These are phyloP conservation scores for Antarctomyces pellizariae DNA, from an alignment of 495 filamentous ascomycete species.

Conservation along the genomic window DNA sequence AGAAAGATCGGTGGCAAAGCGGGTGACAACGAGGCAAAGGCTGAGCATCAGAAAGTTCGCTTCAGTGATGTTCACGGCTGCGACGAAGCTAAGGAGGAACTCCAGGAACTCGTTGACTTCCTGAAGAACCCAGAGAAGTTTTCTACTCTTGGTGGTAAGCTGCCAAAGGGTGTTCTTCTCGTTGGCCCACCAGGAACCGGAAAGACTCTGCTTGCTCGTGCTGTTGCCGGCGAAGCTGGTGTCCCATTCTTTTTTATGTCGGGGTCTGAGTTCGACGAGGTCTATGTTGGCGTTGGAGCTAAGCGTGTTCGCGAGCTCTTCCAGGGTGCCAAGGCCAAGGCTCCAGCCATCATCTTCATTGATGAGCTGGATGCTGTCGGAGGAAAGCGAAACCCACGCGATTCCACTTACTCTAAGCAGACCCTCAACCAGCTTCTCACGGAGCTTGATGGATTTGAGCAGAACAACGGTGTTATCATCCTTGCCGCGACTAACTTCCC, in stretches of 20 bases:
- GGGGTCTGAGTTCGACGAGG: conserved; percentile 92
- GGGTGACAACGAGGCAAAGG: conserved; percentile 58
- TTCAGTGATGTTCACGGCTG: conserved; percentile 94
- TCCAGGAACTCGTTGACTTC: conserved; percentile 93
- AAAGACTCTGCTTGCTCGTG: conserved; percentile 91
- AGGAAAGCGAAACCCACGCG: conserved; percentile 75
- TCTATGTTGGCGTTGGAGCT: conserved; percentile 93
- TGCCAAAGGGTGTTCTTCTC: conserved; percentile 88
- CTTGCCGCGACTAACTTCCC: conserved; percentile 93
- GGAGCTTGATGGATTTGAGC: conserved; percentile 93
- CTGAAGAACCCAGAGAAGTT: conserved; percentile 79
- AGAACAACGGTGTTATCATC: conserved; percentile 82
- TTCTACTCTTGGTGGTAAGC: conserved; percentile 74
- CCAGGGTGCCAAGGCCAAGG: conserved; percentile 58
- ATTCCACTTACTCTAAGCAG: conserved; percentile 91
- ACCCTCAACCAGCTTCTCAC: conserved; percentile 93
- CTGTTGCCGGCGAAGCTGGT: conserved; percentile 88
- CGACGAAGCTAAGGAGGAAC: conserved; percentile 93
- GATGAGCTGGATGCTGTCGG: conserved; percentile 95
- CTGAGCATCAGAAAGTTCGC: conserved; percentile 71
- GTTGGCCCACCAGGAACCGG: conserved; percentile 93
- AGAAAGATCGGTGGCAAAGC: conserved; percentile 48
- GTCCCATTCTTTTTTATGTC: conserved; percentile 99
- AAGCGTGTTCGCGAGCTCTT: conserved; percentile 98
- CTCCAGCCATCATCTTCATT: conserved; percentile 94